Evolutionary conservation across 2,329 filamentous ascomycete genomes (phyloP), one percentile per base, ranked within the genome.

Genomic region (Penicillium decumbens): DNA sequence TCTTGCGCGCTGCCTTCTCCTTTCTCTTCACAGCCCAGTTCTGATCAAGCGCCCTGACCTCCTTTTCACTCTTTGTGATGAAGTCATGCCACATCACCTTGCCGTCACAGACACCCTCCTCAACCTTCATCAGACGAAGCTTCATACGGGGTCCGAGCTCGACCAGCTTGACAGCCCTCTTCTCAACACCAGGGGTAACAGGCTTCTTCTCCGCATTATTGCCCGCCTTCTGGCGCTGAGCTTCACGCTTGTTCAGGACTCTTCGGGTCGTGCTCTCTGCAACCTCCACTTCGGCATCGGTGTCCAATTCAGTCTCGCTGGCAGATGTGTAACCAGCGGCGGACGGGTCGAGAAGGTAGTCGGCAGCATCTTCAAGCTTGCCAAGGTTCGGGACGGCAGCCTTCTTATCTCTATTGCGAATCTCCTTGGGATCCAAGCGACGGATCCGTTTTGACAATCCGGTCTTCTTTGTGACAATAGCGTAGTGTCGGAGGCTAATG

Each of bases 21-120:
- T 89, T 80, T 65, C 84, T 84, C 72, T 82, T 85, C 58, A 91
- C 78, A 59, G 90, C 85, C 88, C 93, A 97, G 59, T 82, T 80
- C 74, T 85, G 82, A 60, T 97, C 91, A 60, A 96, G 72, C 56
- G 87, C 82, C 65, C 84, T 81, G 49, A 89, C 75, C 69, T 98
- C 91, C 15, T 82, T 80, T 60, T 83, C 83, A 6, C 82, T 83
- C 78, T 98, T 98, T 66, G 85, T 82, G 45, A 97, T 84, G 66
- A 89, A 95, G 67, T 96, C 90, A 70, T 98, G 93, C 93, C 93
- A 98, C 87, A 98, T 88, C 49, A 95, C 81, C 68, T 89, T 93
- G 43, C 93, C 93, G 24, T 81, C 80, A 63, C 90, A 96, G 6
- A 97, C 72, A 1, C 92, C 93, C 61, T 98, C 93, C 66, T 98